Conservation (phyloP, 371 early-diverging fungal species). For the Coemansia sp. region DNA sequence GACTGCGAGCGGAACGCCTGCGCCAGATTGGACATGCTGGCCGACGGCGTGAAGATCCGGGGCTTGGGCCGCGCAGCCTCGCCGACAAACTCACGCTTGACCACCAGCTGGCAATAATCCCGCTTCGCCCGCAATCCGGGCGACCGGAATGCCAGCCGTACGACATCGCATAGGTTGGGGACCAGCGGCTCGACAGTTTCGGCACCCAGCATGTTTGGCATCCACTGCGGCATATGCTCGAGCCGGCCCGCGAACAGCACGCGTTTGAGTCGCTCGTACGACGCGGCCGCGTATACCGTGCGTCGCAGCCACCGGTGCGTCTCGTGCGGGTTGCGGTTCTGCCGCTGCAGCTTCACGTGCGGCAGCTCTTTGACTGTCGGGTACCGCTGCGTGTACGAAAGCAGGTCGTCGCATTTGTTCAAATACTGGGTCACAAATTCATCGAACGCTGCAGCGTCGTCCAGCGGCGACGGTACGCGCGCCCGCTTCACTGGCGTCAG, state of each 20-base stretch:
- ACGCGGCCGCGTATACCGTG: background rate
- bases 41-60: conserved; percentile 36
- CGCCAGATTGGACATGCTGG: conserved; percentile 38
- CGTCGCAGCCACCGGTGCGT: conserved; percentile 44
- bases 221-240: conserved; percentile 28
- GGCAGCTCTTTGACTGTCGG: conserved; percentile 25
- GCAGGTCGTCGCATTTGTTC: conserved; percentile 50
- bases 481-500: conserved; percentile 35
- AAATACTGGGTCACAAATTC: conserved; percentile 45
- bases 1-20: conserved; percentile 26
- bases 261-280: conserved; percentile 30
- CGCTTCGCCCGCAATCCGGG: conserved; percentile 26
- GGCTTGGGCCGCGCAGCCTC: conserved; percentile 25
- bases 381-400: conserved; percentile 47
- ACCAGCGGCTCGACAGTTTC: conserved; percentile 26
- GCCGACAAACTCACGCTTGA: conserved; percentile 39
- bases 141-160: conserved; percentile 15
- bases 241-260: conserved; percentile 19
- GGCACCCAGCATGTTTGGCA: conserved; percentile 15
- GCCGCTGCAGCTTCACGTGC: conserved; percentile 26
- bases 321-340: conserved; percentile 45
- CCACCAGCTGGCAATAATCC: conserved; percentile 42
- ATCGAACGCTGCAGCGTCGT: conserved; percentile 23
- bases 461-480: conserved; percentile 37
- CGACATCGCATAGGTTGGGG: conserved; percentile 29